These are phyloP conservation scores for Syncephalastrum racemosum DNA, from an alignment of 371 early-diverging fungal species.

Conservation along the genomic window DNA sequence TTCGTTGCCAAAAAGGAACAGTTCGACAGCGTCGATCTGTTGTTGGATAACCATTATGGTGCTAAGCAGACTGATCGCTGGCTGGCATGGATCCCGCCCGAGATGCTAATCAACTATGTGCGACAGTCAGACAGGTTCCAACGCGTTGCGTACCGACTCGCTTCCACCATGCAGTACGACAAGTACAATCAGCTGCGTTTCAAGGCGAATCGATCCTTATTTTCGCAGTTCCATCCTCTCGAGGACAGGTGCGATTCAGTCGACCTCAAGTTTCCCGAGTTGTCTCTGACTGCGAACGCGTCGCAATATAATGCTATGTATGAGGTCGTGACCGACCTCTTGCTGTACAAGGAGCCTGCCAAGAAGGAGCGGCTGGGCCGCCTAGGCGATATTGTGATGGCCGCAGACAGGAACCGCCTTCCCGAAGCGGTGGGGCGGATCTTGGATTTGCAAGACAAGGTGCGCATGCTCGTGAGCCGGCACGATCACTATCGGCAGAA, in stretches of 20 bases:
- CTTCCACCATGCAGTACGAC: slow-evolving; percentile 75
- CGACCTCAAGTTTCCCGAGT: slow-evolving; percentile 65
- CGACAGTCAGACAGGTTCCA: slow-evolving; percentile 60
- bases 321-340: slow-evolving; percentile 73
- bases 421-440: slow-evolving; percentile 60
- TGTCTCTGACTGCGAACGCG: slow-evolving; percentile 70
- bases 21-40: slow-evolving; percentile 54
- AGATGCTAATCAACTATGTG: slow-evolving; percentile 69
- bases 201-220: slow-evolving; percentile 23
- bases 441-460: slow-evolving; percentile 64
- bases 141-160: slow-evolving; percentile 71
- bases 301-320: slow-evolving; percentile 71
- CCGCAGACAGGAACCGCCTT: slow-evolving; percentile 61
- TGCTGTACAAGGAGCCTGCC: slow-evolving; percentile 82
- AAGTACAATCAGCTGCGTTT: slow-evolving; percentile 79
- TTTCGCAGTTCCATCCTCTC: slow-evolving; percentile 39
- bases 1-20: slow-evolving; percentile 73
- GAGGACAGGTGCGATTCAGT: slow-evolving; percentile 62
- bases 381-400: slow-evolving; percentile 73
- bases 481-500: slow-evolving; percentile 40
- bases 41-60: slow-evolving; percentile 51
- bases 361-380: slow-evolving; percentile 69
- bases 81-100: slow-evolving; percentile 88
- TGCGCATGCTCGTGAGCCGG: slow-evolving; percentile 37
- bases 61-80: slow-evolving; percentile 57